Evolutionary conservation across 2,329 filamentous ascomycete genomes (phyloP), one percentile per base, ranked within the genome.

Genomic region (Lizonia empirigonia): DNA sequence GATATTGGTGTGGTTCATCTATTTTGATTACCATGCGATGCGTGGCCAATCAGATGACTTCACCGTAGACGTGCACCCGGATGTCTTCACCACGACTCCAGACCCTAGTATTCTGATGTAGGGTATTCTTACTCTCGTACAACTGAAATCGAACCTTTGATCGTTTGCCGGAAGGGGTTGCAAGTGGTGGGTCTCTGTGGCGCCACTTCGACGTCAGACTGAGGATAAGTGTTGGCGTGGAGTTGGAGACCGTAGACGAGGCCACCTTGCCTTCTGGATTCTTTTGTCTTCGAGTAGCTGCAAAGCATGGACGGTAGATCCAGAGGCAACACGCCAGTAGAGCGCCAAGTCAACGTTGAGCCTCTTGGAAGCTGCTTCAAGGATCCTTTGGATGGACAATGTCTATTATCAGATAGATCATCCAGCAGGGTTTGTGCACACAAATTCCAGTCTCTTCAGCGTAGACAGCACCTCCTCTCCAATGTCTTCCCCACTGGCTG

Each of bases 381-480:
- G n/a, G n/a, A n/a, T n/a, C n/a, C n/a, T n/a, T n/a, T n/a, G n/a
- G n/a, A n/a, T n/a, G n/a, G n/a, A n/a, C n/a, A n/a, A n/a, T n/a
- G n/a, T n/a, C n/a, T n/a, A n/a, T n/a, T n/a, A n/a, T n/a, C n/a
- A n/a, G n/a, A n/a, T n/a, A n/a, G 24, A 10, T 70, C 64, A 69
- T 5, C 60, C 56, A 7, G 50, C 51, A 19, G 64, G 44, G 8
- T 60, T 53, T 9, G 58, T 29, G 70, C 88, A 91, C 19, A 81
- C 79, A 55, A 84, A 78, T 68, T 89, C 84, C 26, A 91, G 77
- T 55, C 81, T 80, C 55, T 79, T 76, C 27, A 94, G 76, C 5
- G 86, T 86, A 37, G 86, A 82, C 15, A 91, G 75, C 23, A 90
- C 82, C 59, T 91, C 86, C 37, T 84, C 80, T 20, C 79, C 79